These are phyloP conservation scores for Linnemannia hyalina DNA, from an alignment of 192 early-diverging fungal genomes.

Conservation along the genomic window DNA sequence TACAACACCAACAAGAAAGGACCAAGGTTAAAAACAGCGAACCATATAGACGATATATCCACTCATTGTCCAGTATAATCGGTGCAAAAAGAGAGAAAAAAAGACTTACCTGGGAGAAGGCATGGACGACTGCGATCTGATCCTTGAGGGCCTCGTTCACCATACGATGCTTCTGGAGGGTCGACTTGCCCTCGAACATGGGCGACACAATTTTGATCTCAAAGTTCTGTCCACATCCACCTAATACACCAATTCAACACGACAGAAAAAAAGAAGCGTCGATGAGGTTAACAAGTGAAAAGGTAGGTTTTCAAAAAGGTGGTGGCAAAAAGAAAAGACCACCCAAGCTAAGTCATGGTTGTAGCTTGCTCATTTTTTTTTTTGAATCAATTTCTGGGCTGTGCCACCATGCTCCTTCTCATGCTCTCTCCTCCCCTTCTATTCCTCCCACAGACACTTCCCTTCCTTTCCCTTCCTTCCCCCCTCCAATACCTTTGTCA, in stretches of 20 bases:
- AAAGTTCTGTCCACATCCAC: slow-evolving; percentile 88
- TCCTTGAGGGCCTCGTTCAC: slow-evolving; percentile 86
- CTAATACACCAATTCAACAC: slow-evolving; percentile 41
- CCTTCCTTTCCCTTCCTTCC: neutral
- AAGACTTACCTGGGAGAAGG: slow-evolving; percentile 81
- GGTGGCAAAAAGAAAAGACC: neutral
- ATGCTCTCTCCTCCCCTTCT: neutral
- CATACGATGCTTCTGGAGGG: slow-evolving; percentile 81
- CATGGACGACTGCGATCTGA: slow-evolving; percentile 85
- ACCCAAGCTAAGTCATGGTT: no score
- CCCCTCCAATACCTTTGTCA: neutral
- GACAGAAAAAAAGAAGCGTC: neutral
- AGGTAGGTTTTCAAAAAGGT: no score
- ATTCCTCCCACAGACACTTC: neutral
- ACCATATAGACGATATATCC: neutral
- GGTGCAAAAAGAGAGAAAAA: neutral
- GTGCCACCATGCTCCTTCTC: neutral
- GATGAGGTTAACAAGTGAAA: no score
- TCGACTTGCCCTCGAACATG: slow-evolving; percentile 76
- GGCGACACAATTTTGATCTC: slow-evolving; percentile 83
- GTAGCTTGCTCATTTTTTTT: neutral
- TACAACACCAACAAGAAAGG: slow-evolving; percentile 24
- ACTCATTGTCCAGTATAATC: neutral
- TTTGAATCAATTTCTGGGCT: neutral
- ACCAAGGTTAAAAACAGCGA: neutral